phyloP scores from a whole-genome alignment of 2,329 filamentous ascomycete species.

The Colletotrichum horii region DNA sequence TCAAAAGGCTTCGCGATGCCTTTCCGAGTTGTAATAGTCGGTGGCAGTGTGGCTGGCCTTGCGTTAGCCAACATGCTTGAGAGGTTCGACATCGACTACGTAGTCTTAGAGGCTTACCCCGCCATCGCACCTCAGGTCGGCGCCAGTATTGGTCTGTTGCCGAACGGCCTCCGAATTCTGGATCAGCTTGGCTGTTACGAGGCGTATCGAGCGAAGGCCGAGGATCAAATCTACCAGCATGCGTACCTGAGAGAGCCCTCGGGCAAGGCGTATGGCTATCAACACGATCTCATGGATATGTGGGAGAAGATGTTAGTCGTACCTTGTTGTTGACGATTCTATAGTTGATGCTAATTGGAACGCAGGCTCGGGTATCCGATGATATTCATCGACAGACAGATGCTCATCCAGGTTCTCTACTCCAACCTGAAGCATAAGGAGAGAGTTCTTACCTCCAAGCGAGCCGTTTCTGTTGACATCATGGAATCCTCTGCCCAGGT shows the following conservation, averaged over 20 bases:
- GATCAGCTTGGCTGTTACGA: conserved; percentile 49
- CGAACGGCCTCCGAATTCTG: conserved; percentile 48
- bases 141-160: conserved; percentile 49
- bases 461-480: conserved; percentile 12
- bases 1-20: background rate
- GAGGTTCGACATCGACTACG: conserved; percentile 48
- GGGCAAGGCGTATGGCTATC: background rate
- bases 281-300: background rate
- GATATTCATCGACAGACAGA: conserved; percentile 41
- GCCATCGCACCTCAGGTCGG: conserved; percentile 50
- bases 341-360: background rate
- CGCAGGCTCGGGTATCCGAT: conserved; percentile 31
- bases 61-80: conserved; percentile 43
- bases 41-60: conserved; percentile 53
- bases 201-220: conserved; percentile 26
- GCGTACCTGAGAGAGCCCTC: background rate
- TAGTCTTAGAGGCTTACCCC: conserved; percentile 49
- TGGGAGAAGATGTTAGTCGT: background rate
- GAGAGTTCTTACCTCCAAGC: conserved; percentile 17
- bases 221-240: conserved; percentile 21
- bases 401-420: conserved; percentile 37
- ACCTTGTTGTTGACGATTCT: background rate
- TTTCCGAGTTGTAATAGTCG: conserved; percentile 50
- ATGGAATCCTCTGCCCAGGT: conserved; percentile 28
- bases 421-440: conserved; percentile 34